Conservation (phyloP, 345 rosid species). For the Salix brachista region DNA sequence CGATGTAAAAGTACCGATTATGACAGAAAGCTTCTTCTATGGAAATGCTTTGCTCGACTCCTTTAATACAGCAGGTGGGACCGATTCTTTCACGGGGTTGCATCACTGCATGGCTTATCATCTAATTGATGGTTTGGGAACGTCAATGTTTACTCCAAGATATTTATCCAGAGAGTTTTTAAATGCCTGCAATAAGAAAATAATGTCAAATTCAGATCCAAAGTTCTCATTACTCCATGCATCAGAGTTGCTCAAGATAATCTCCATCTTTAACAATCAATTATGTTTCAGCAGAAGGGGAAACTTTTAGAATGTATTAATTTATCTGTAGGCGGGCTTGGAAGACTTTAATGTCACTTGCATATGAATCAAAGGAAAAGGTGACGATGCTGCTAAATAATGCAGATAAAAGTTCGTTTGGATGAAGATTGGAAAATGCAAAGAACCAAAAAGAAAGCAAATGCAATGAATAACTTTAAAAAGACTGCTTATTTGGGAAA, state of each 20-base stretch:
- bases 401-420: conserved; percentile 2
- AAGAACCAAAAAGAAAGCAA: conserved; percentile 28
- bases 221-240: not conserved
- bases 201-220: not conserved
- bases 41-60: conserved; percentile 25
- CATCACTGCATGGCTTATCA: conserved; percentile 23
- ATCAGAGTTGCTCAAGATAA: conserved; percentile 8
- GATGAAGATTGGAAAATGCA: conserved; percentile 11
- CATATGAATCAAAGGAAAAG: conserved; percentile 5
- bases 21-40: conserved; percentile 38
- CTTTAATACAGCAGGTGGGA: conserved; percentile 21
- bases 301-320: conserved; percentile 9
- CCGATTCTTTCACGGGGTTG: conserved; percentile 25
- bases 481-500: conserved; percentile 14
- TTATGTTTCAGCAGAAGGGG: conserved; percentile 11
- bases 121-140: conserved; percentile 24
- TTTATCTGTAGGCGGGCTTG: conserved; percentile 11
- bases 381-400: conserved; percentile 20
- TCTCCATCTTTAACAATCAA: not conserved
- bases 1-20: conserved; percentile 34
- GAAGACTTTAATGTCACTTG: conserved; percentile 16
- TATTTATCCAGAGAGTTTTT: conserved; percentile 58
- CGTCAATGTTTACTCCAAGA: conserved; percentile 46
- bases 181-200: conserved; percentile 52
- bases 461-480: conserved; percentile 17